These are phyloP conservation scores for Astrothelium macrocarpum DNA, from an alignment of 495 filamentous ascomycete species.

Conservation along the genomic window DNA sequence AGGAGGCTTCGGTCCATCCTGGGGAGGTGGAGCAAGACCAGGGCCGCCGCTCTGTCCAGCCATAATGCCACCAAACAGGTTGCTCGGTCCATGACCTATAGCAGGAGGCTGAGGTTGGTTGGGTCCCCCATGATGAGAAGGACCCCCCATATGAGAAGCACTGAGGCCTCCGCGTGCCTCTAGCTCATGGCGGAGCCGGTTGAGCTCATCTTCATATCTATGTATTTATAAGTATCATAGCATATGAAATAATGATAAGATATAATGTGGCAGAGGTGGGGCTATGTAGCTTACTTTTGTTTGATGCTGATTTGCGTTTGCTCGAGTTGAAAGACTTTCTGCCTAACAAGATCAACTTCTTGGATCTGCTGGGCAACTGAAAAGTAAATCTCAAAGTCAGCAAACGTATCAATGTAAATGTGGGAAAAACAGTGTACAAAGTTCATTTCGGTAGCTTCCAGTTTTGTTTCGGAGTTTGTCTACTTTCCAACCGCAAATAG, in stretches of 20 bases:
- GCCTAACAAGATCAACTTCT: slow-evolving; percentile 85
- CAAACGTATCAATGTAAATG: background rate
- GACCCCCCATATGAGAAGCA: slow-evolving; percentile 51
- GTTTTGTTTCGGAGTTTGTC: no score
- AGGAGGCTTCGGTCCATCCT: slow-evolving; percentile 50
- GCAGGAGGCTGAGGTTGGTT: slow-evolving; percentile 73
- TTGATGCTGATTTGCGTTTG: slow-evolving; percentile 79
- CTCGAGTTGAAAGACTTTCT: slow-evolving; percentile 85
- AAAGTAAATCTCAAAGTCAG: slow-evolving; percentile 22
- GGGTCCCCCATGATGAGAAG: slow-evolving; percentile 63
- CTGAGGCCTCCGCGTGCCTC: slow-evolving; percentile 71
- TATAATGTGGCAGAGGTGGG: background rate
- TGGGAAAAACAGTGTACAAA: no score
- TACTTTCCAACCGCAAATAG: background rate
- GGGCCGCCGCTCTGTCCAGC: slow-evolving; percentile 77
- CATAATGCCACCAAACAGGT: slow-evolving; percentile 94
- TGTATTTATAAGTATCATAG: background rate
- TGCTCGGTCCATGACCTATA: slow-evolving; percentile 83
- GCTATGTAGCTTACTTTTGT: slow-evolving; percentile 58
- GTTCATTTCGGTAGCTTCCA: no score
- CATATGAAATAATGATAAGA: background rate
- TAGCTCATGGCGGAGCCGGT: slow-evolving; percentile 75
- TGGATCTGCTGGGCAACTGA: slow-evolving; percentile 76
- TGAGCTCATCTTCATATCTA: slow-evolving; percentile 91
- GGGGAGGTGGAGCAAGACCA: slow-evolving; percentile 74